Base-by-base conservation (phyloP, 2,329 filamentous ascomycete genomes). In the Colletotrichum tanaceti region DNA sequence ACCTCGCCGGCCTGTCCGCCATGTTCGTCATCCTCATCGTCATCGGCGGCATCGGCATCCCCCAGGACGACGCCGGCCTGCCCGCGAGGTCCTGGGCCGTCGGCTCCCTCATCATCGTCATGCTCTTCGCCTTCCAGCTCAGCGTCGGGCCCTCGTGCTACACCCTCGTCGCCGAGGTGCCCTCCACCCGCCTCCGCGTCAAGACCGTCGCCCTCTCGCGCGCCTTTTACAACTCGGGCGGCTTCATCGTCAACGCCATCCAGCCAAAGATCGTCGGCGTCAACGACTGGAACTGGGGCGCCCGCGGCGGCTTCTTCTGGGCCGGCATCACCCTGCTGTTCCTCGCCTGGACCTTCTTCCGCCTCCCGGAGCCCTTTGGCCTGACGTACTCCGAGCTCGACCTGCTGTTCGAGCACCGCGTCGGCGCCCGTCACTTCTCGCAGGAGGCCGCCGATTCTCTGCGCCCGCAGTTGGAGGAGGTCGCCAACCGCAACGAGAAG, bases 181-280 rank as follows among this genome's bases (percentile, higher is more conserved):
- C 79, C 0, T 83, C 81, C 0, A 83, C 81, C 11, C 82, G 82
- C 22, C 77, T 84, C 35, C 79, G 82, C 55, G 81, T 80, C 63
- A 82, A 84, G 75, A 81, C 82, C 0, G 79, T 84, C n/a, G 82
- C 83, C 16, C 74, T 85, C 20, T 81, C 81, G 1, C 77, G 83
- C 58, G 81, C 74, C 10, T 75, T 75, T 10, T 82, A 82, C 70
- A 81, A 82, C 62, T 66, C 80, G 5, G 79, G 76, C 11, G 81
- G 82, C 71, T 79, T 83, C 58, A 75, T 83, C 49, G 79, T 59
- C 47, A 76, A 77, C 63, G 74, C 74, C 2, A 39, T 59, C 22
- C 63, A 58, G 47, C 61, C 60, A 20, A 70, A 66, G 18, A 71
- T 69, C 35, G 50, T 69, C 18, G 74, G 73, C 62, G 24, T 38